These are phyloP conservation scores for Hawksworthiomyces lignivorus DNA, from an alignment of 2,329 filamentous ascomycete genomes.

Conservation along the genomic window DNA sequence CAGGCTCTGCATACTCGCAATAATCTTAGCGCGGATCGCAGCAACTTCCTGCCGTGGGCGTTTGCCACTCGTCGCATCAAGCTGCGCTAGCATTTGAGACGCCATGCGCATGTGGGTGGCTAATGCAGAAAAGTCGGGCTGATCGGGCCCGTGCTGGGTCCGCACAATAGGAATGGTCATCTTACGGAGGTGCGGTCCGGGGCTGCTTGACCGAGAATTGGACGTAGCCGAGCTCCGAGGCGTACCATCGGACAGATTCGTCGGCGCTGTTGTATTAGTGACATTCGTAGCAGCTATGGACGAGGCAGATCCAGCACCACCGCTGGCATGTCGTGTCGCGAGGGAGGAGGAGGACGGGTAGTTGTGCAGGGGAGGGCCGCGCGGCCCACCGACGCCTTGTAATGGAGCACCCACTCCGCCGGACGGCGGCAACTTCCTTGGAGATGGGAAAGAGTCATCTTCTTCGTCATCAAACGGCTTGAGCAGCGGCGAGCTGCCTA, in stretches of 20 bases:
- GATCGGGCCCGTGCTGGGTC: constrained; percentile 48
- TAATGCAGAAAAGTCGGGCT: constrained; percentile 73
- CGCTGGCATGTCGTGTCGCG: constrained; percentile 7
- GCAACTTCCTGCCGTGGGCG: constrained; percentile 73
- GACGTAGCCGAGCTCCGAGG: constrained; percentile 61
- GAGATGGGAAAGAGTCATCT: neutral
- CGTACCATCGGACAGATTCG: constrained; percentile 57
- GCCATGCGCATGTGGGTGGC: constrained; percentile 84
- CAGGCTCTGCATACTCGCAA: constrained; percentile 81
- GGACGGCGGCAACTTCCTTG: neutral
- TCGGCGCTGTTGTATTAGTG: constrained; percentile 54
- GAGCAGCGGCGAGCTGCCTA: constrained; percentile 65
- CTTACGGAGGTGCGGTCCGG: constrained; percentile 44
- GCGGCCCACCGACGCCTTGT: constrained; percentile 7
- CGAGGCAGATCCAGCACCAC: constrained; percentile 25
- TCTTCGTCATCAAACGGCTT: constrained; percentile 43
- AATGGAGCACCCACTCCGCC: neutral
- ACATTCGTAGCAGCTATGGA: constrained; percentile 55
- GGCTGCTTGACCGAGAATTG: constrained; percentile 61
- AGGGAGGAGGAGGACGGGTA: constrained; percentile 7
- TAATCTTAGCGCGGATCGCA: constrained; percentile 77
- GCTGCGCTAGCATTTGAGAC: constrained; percentile 77
- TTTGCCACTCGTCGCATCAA: constrained; percentile 74
- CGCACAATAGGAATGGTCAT: constrained; percentile 51
- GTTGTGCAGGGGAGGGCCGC: constrained; percentile 2